These are phyloP conservation scores for Penicillium nucicola DNA, from an alignment of 495 filamentous ascomycete species.

Conservation along the genomic window DNA sequence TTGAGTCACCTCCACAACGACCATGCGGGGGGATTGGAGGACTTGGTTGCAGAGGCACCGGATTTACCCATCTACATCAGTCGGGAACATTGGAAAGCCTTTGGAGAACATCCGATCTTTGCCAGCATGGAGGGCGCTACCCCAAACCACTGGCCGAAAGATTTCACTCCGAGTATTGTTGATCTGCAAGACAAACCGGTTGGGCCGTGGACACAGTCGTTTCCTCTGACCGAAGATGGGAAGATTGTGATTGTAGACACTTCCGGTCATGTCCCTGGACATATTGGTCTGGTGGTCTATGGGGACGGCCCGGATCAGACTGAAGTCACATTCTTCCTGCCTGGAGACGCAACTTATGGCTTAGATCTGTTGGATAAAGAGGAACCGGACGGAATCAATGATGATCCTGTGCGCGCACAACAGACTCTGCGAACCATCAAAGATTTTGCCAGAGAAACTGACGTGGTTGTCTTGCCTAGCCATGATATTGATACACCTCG, in stretches of 20 bases:
- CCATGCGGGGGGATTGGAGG: slow-evolving; percentile 28
- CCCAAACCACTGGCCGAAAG: slow-evolving; percentile 26
- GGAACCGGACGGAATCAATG: slow-evolving; percentile 29
- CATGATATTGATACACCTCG: slow-evolving; percentile 25
- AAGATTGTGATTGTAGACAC: slow-evolving; percentile 28
- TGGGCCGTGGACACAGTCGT: slow-evolving; percentile 26
- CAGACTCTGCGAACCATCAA: slow-evolving; percentile 25
- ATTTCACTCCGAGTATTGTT: slow-evolving; percentile 22
- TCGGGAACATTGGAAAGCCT: slow-evolving; percentile 27
- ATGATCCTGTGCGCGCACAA: slow-evolving; percentile 22
- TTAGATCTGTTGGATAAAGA: slow-evolving; percentile 23
- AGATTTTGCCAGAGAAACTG: slow-evolving; percentile 19
- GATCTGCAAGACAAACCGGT: slow-evolving; percentile 16
- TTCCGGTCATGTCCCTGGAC: slow-evolving; percentile 30
- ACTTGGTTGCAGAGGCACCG: slow-evolving; percentile 18
- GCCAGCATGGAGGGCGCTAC: slow-evolving; percentile 27
- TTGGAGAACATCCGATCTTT: slow-evolving; percentile 20
- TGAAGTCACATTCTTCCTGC: slow-evolving; percentile 21
- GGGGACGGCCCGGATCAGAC: not conserved
- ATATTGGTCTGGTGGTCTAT: slow-evolving; percentile 24
- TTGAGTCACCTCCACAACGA: slow-evolving; percentile 32
- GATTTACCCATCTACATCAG: slow-evolving; percentile 21
- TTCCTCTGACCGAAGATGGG: slow-evolving; percentile 27
- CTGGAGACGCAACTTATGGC: slow-evolving; percentile 30
- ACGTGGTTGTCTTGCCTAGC: slow-evolving; percentile 24